Base-by-base conservation (phyloP, 192 early-diverging fungal genomes). In the Linnemannia zychae region DNA sequence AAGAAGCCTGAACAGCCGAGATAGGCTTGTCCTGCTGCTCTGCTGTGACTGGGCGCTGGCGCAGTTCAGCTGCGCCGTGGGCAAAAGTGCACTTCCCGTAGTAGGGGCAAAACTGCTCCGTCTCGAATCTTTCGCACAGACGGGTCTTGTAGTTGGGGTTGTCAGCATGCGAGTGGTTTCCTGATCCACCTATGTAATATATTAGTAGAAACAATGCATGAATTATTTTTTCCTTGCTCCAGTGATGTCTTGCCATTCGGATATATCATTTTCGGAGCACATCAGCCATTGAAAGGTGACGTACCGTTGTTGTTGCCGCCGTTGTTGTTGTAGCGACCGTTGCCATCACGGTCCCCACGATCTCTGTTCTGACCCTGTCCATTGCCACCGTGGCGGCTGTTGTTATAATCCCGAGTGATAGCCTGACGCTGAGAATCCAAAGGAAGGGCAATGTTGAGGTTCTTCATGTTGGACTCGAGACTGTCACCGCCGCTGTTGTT, bases 101-200 rank as follows among this genome's bases (percentile, higher is more conserved):
- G 75, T 96, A 96, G 11, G 94, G 94, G 71, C 95, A 96, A 71
- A 82, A 81, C 13, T 93, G 93, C 53, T 97, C 96, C 1, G 88
- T 91, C 85, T 96, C 94, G 77, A 93, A 97, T 67, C 96, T 84
- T 71, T 97, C 96, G 86, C 97, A 97, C 3, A 97, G 89, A 73
- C 94, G 90, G 6, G 97, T 97, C 80, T 97, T 97, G 90, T 96
- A 97, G 60, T 95, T 92, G 47, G 95, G 95, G 81, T 93, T 96
- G 78, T 94, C 92, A 20, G 89, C 88, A 72, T 84, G 90, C 63
- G 82, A 88, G 72, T n/a, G n/a, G n/a, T 72, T 74, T 18, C 57
- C 47, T n/a, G 70, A 20, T 48, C 40, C 77, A 65, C 76, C 81
- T 83, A 82, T 22, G 47, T 57, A 17, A 66, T 47, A 50, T 72